Conservation (phyloP, 2,329 filamentous ascomycete genomes). For the Cladosporium sp. region DNA sequence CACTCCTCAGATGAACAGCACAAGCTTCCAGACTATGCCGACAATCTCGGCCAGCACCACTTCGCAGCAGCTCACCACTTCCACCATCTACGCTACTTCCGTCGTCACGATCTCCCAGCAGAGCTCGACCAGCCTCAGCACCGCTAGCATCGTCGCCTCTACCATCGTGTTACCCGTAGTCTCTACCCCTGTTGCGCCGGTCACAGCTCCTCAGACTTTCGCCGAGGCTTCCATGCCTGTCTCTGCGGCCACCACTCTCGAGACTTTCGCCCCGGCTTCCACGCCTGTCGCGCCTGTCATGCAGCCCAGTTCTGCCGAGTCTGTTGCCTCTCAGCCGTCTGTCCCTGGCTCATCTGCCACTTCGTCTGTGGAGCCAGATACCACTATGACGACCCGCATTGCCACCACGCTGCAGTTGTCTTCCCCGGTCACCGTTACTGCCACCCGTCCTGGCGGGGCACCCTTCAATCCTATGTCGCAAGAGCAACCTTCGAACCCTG, state of each 20-base stretch:
- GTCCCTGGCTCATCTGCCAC: neutral
- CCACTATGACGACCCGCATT: neutral
- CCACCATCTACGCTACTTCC: constrained; percentile 5
- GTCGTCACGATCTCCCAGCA: neutral
- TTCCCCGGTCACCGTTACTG: neutral
- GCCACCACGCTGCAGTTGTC: neutral
- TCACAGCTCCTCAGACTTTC: neutral
- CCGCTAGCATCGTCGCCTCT: constrained; percentile 1
- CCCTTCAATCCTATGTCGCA: neutral
- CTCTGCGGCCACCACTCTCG: neutral
- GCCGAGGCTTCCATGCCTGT: neutral
- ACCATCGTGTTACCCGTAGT: constrained; percentile 1
- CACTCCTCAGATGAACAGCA: neutral
- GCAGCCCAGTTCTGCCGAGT: neutral
- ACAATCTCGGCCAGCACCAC: neutral
- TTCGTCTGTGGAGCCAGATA: neutral
- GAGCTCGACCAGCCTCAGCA: neutral
- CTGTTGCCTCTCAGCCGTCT: neutral
- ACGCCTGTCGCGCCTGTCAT: neutral
- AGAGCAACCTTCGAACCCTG: neutral
- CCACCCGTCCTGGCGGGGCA: neutral
- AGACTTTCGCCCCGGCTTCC: neutral
- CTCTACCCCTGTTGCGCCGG: neutral
- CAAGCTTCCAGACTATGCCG: neutral
- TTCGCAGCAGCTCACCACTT: neutral